Evolutionary conservation across 1,284 basidiomycete species (phyloP), one percentile per base, ranked within the genome.

Genomic region (Tylopilus orsonianus): DNA sequence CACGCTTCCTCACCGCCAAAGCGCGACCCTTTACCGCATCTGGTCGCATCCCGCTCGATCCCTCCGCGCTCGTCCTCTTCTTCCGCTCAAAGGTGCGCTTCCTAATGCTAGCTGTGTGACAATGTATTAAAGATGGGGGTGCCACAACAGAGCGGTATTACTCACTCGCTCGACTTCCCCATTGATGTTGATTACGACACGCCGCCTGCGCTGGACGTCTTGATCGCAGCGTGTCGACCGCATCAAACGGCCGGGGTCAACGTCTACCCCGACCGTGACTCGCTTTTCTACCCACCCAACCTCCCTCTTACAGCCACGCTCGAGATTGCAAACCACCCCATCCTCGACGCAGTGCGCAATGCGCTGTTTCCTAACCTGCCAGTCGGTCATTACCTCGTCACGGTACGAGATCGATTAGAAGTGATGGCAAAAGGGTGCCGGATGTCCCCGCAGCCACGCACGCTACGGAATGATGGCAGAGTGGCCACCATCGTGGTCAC

Each of bases 121-220:
- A 8, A 9, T 24, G 23, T 12, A 33, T 22, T 61, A 26, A 57
- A 20, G 19, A 18, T 0, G 14, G 1, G 16, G n/a, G 44, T 30
- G 18, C 58, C 38, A 41, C 34, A 33, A 44, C 34, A 90, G 88
- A 83, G 81, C 55, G 86, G 83, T 24, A 85, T 87, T 50, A 85
- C 85, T 0, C 85, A 90, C 61, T 83, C 87, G 5, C 73, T 90
- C 22, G 85, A 89, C 62, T 90, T 90, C 60, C 88, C 87, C 4
- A 81, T 90, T 56, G 85, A 90, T 59, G 76, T 87, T 43, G 81
- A 84, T 56, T 80, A 83, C 56, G 81, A 81, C 62, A 77, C 83
- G 16, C 87, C 87, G 20, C 86, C 87, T 4, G 81, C 86, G n/a
- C 76, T 90, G 49, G 87, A 90, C 57, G 85, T 87, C 41, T 77